These are phyloP conservation scores for Trapa bicornis DNA, from an alignment of 345 rosid genomes.

Conservation along the genomic window DNA sequence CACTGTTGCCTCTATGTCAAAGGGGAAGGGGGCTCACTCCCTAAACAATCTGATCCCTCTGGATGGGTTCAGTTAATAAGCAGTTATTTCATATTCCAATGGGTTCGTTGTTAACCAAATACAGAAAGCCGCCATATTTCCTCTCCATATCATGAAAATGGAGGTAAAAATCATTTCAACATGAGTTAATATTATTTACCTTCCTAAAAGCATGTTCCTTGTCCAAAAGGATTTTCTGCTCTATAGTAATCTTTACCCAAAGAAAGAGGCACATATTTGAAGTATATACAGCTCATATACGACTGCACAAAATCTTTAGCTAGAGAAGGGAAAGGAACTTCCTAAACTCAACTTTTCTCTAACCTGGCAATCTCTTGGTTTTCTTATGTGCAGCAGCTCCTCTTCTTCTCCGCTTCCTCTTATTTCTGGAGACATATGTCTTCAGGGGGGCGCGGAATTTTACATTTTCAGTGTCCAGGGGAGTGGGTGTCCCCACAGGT, in stretches of 20 bases:
- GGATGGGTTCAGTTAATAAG: too few relatives aligned
- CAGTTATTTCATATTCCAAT: too few relatives aligned
- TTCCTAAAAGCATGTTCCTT: neutral
- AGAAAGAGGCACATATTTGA: neutral
- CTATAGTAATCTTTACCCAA: neutral
- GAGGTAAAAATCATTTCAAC: neutral
- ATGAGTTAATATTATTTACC: neutral
- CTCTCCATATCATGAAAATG: neutral
- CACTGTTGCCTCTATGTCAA: too few relatives aligned
- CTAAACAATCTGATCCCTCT: too few relatives aligned
- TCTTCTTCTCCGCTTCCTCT: slow-evolving; percentile 41
- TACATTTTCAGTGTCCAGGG: slow-evolving; percentile 15
- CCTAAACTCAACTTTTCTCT: slow-evolving; percentile 1
- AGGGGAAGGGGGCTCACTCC: too few relatives aligned
- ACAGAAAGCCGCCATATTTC: too few relatives aligned
- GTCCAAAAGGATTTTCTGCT: neutral
- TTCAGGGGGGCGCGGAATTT: slow-evolving; percentile 26
- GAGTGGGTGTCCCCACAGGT: slow-evolving; percentile 3
- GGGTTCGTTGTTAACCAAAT: too few relatives aligned
- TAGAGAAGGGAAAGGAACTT: neutral
- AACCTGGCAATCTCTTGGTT: slow-evolving; percentile 27
- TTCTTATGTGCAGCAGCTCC: slow-evolving; percentile 25
- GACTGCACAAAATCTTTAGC: slow-evolving; percentile 3
- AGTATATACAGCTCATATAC: neutral
- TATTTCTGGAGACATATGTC: slow-evolving; percentile 30